Evolutionary conservation across 768 basidiomycete species (phyloP).

Genomic region (Boletus vermiculosoides): DNA sequence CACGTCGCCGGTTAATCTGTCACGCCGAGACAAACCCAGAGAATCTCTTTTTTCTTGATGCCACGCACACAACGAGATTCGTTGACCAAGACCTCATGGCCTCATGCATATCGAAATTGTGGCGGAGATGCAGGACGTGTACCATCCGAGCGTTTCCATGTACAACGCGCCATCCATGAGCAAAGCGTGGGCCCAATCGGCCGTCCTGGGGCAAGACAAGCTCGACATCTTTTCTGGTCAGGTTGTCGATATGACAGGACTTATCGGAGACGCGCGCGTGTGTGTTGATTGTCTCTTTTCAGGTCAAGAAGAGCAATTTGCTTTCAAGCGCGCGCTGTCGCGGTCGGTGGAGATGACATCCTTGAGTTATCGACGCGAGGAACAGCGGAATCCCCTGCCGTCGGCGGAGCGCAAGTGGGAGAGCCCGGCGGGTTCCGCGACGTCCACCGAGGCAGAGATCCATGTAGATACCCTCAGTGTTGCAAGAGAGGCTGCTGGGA

Average conservation of each 20-base stretch:
- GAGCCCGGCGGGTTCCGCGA: not conserved
- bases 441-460: not conserved
- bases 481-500: not conserved
- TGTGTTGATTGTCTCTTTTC: not conserved
- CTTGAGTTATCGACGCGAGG: not conserved
- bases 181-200: slow-evolving; percentile 28
- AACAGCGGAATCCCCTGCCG: not conserved
- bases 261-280: not conserved
- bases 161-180: slow-evolving; percentile 28
- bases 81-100: slow-evolving; percentile 10
- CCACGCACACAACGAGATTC: not conserved
- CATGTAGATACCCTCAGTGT: not conserved
- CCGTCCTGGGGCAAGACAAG: slow-evolving; percentile 41
- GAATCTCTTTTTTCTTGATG: slow-evolving; percentile 50
- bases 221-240: slow-evolving; percentile 51
- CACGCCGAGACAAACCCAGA: slow-evolving; percentile 41
- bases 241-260: not conserved
- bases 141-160: slow-evolving; percentile 51
- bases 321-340: not conserved
- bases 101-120: slow-evolving; percentile 47
- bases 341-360: not conserved
- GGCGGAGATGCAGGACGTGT: slow-evolving; percentile 47
- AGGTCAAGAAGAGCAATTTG: not conserved
- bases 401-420: not conserved
- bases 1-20: slow-evolving; percentile 38